Base-by-base conservation (phyloP, 2,329 filamentous ascomycete genomes). In the Lecanoromycetidae sp. region DNA sequence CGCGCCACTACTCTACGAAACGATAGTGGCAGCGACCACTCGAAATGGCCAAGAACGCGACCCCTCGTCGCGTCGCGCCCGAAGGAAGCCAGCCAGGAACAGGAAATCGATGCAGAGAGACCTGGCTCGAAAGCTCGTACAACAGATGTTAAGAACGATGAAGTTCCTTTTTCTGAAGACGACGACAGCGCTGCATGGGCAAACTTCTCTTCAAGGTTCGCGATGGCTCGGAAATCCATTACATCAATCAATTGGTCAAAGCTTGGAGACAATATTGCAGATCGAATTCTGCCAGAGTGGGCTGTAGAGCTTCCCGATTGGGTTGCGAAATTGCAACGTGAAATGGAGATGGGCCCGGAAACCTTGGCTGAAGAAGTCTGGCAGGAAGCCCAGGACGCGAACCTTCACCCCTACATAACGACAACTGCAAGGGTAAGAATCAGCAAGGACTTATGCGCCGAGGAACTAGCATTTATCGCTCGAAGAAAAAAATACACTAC, bases 311-410 rank as follows among this genome's bases (percentile, higher is more conserved):
- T 95, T 15, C 88, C 88, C 0, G 80, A 71, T 3, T 87, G 85
- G 46, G 69, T 93, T 46, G 74, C 77, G 51, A 95, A 94, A 63
- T 74, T 96, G 27, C 87, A 94, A 61, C 77, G 77, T 19, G 90
- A 96, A 65, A 71, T 95, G 13, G 91, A 86, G 27, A 82, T 91
- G 78, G 78, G 82, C 0, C 84, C 87, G 0, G 90, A 87, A 1
- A 94, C 87, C 0, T 69, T 98, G 34, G 87, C 90, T 10, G 83
- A 93, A 59, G 85, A 95, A 56, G 91, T 98, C 49, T 96, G 91
- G 91, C 71, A 74, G 54, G 90, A 96, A 57, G 87, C 91, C 1
- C 84, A 87, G 49, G 85, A 96, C 59, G 79, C 87, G 0, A 71
- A 78, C 39, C 71, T 84, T 52, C 86, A 96, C 56, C 90, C 90